Conservation (phyloP, 371 early-diverging fungal species). For the Apophysomyces variabilis region DNA sequence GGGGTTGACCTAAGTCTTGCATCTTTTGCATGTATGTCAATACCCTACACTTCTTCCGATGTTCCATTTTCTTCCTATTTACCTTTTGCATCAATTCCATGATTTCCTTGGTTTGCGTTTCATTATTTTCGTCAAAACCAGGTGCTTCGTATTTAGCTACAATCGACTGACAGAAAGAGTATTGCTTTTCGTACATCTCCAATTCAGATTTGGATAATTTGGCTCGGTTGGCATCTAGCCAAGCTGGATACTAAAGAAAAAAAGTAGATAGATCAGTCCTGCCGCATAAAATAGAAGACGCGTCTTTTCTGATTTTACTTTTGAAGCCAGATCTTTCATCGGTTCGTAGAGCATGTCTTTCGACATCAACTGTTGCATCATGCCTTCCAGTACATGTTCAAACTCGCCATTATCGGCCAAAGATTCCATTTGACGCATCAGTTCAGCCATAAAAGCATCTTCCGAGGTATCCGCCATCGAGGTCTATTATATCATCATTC, state of each 20-base stretch:
- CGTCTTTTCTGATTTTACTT: constrained; percentile 41
- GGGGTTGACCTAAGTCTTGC: constrained; percentile 96
- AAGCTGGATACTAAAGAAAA: constrained; percentile 76
- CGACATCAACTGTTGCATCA: constrained; percentile 91
- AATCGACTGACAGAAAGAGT: constrained; percentile 73
- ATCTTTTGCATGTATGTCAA: constrained; percentile 53
- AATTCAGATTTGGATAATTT: constrained; percentile 69
- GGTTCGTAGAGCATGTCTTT: constrained; percentile 94
- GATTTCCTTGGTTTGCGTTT: constrained; percentile 69
- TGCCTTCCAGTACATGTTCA: constrained; percentile 83
- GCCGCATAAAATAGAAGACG: too few relatives aligned
- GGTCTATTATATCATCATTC: constrained; percentile 37
- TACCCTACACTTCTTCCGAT: neutral
- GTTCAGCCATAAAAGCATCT: constrained; percentile 82
- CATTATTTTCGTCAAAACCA: constrained; percentile 66
- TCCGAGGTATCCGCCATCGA: constrained; percentile 60
- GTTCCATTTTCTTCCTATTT: constrained; percentile 9
- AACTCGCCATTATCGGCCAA: constrained; percentile 81
- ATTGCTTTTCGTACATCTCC: constrained; percentile 77
- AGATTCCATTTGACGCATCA: constrained; percentile 90
- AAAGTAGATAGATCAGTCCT: too few relatives aligned
- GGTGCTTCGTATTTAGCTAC: constrained; percentile 75
- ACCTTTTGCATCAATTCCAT: constrained; percentile 90
- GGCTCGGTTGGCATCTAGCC: constrained; percentile 77
- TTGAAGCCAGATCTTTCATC: constrained; percentile 81